Evolutionary conservation across 1,139 yeast genomes (phyloP).

Genomic region (Yamadazyma aaseri): DNA sequence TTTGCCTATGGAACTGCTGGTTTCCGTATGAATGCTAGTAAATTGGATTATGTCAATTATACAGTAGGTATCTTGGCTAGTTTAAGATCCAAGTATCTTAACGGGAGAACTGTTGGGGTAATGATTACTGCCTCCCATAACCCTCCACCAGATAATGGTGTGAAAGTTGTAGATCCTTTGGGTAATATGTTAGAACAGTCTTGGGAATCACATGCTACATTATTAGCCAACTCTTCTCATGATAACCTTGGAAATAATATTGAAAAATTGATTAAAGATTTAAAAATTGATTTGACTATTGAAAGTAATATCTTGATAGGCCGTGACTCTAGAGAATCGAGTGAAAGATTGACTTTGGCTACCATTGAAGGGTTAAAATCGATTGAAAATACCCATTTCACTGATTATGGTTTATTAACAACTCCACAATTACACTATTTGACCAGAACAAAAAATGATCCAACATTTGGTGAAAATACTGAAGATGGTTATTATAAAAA

Average conservation of each 20-base stretch:
- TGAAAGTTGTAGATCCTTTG: constrained; percentile 86
- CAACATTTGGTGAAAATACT: constrained; percentile 58
- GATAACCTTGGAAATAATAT: constrained; percentile 30
- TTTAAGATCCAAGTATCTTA: constrained; percentile 69
- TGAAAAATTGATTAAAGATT: constrained; percentile 25
- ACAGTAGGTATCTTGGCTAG: constrained; percentile 83
- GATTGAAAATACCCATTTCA: constrained; percentile 41
- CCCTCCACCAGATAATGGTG: constrained; percentile 96
- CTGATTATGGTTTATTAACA: constrained; percentile 71
- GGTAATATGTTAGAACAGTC: constrained; percentile 86
- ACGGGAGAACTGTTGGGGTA: constrained; percentile 74
- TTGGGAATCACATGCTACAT: constrained; percentile 86
- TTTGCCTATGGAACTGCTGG: constrained; percentile 95
- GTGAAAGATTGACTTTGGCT: constrained; percentile 61
- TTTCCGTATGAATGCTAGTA: constrained; percentile 72
- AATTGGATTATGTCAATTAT: constrained; percentile 79
- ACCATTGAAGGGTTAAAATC: constrained; percentile 67
- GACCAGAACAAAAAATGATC: constrained; percentile 69
- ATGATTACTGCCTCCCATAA: constrained; percentile 98
- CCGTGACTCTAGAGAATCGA: constrained; percentile 76
- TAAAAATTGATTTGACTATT: constrained; percentile 37
- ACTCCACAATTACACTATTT: constrained; percentile 95
- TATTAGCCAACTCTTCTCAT: constrained; percentile 68
- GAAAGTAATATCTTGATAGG: constrained; percentile 54
- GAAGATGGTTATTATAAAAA: constrained; percentile 74